phyloP scores from a whole-genome alignment of 2,329 filamentous ascomycete species.

The Phyllosticta paracitricarpa region DNA sequence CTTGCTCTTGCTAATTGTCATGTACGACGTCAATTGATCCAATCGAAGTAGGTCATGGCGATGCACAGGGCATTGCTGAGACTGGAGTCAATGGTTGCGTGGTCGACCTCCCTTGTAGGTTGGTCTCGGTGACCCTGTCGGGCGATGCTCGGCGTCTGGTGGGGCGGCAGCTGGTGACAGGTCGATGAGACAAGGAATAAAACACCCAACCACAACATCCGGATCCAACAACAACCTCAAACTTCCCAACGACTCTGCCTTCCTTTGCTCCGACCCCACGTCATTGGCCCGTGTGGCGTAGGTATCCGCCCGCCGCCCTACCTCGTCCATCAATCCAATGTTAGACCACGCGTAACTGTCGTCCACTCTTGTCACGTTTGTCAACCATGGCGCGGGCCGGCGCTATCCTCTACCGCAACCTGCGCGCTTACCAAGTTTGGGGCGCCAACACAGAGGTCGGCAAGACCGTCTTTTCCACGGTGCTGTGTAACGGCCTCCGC shows the following conservation, averaged over 20 bases:
- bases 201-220: neutral
- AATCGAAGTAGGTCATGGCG: neutral
- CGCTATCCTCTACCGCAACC: constrained; percentile 55
- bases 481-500: constrained; percentile 55
- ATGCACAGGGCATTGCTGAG: neutral
- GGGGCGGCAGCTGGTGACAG: neutral
- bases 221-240: neutral
- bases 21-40: neutral
- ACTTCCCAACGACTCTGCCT: neutral
- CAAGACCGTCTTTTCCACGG: constrained; percentile 70
- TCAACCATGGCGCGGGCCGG: constrained; percentile 36
- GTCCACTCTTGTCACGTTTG: constrained; percentile 15
- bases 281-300: neutral
- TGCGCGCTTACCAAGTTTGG: constrained; percentile 65
- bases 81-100: neutral
- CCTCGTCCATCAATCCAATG: neutral
- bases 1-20: neutral
- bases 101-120: neutral
- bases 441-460: constrained; percentile 79
- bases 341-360: neutral
- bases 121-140: neutral
- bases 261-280: neutral
- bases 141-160: neutral
- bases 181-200: neutral
- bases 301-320: neutral